Conservation (phyloP, 148 eudicot genomes). For the Chenopodium quinoa region DNA sequence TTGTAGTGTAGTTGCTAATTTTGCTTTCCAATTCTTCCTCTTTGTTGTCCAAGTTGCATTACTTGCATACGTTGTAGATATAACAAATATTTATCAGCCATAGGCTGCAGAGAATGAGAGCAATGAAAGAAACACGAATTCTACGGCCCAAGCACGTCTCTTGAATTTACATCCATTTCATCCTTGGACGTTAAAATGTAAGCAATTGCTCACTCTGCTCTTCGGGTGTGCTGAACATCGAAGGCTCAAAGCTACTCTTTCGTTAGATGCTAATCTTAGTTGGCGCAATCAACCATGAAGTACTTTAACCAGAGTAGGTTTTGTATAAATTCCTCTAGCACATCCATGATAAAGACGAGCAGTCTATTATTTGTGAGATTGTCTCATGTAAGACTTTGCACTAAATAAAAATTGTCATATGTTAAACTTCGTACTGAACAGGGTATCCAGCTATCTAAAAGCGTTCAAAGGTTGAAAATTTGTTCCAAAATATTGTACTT, state of each 20-base stretch:
- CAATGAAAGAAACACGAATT: constrained; percentile 16
- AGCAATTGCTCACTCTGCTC: not conserved
- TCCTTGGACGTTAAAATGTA: not conserved
- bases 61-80: constrained; percentile 29
- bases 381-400: too few species aligned
- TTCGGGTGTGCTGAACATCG: not conserved
- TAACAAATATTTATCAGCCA: constrained; percentile 12
- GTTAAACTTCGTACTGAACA: too few species aligned
- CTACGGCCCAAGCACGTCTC: not conserved
- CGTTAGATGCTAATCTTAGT: too few species aligned
- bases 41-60: constrained; percentile 14
- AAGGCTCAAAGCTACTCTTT: not conserved
- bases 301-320: too few species aligned
- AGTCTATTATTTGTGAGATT: too few species aligned
- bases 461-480: not conserved
- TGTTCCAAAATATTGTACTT: too few species aligned
- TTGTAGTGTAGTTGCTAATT: constrained; percentile 1
- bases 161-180: not conserved
- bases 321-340: too few species aligned
- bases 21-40: not conserved
- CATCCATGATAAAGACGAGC: too few species aligned
- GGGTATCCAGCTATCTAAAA: too few species aligned
- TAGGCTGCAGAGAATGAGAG: constrained; percentile 19
- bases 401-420: too few species aligned
- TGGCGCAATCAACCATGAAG: too few species aligned